Evolutionary conservation across 2,329 filamentous ascomycete species (phyloP), one percentile per base, ranked within the genome.

Genomic region (Cladosporium cucumerinum): DNA sequence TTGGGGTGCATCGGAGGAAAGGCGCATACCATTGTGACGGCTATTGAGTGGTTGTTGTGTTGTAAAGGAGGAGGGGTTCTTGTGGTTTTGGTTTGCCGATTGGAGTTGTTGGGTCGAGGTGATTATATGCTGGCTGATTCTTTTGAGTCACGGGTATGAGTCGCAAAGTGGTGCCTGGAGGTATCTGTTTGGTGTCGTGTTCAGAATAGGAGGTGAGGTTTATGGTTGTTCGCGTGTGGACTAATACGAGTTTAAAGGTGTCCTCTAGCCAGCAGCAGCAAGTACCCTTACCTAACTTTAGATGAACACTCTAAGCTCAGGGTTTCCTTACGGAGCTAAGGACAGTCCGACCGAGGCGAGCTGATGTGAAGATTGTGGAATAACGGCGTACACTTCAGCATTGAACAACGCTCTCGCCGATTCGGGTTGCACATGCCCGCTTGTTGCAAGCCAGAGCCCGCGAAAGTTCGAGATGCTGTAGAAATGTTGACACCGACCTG

Each of bases 201-300:
- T 43, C 36, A 10, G n/a, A 21, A 18, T 16, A 16, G 34, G 34
- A 46, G n/a, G 39, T 11, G n/a, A 46, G 39, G 3, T 12, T 7
- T 61, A 30, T 30, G 11, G 43, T 32, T 61, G 34, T 58, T 58
- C 55, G 55, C 55, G 34, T 58, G 55, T 58, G 34, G 11, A 11
- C 14, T 30, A 25, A 2, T 57, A 34, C 23, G 32, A 43, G 55
- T 57, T 57, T 46, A 58, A 58, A 58, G 55, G 55, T 58, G 55
- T 34, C 55, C 55, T 58, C 55, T 43, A 25, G 49, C 49, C n/a
- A 30, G 51, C 6, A 34, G 16, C 52, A 25, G 49, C 49, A 30
- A 30, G 51, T 12, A 34, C 26, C 52, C 28, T 59, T 59, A 25
- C 34, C 57, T 59, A 54, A 54, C 51, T 54, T 54, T 54, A 54